phyloP scores from a whole-genome alignment of 2,329 filamentous ascomycete species.

The Coniochaeta hoffmannii region DNA sequence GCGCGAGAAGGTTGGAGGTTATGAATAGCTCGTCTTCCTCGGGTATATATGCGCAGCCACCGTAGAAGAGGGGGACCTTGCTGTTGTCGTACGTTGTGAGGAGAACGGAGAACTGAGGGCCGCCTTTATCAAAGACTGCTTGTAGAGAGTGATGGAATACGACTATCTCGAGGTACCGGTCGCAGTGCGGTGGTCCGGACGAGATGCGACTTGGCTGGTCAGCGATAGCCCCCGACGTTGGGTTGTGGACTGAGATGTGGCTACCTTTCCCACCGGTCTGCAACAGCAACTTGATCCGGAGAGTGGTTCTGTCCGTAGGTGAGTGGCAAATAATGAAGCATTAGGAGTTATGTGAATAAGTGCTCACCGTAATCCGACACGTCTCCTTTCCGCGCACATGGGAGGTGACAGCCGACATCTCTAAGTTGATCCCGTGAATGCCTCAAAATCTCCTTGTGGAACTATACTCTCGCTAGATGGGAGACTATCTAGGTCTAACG shows the following conservation, averaged over 20 bases:
- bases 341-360: too few species aligned
- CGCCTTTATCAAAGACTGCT: slow-evolving; percentile 22
- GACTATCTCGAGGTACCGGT: slow-evolving; percentile 21
- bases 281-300: too few species aligned
- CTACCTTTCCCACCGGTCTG: too few species aligned
- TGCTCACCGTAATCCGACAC: background rate
- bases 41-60: slow-evolving; percentile 33
- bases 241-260: too few species aligned
- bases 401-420: background rate
- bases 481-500: too few species aligned
- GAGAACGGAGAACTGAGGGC: slow-evolving; percentile 31
- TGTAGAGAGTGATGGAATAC: slow-evolving; percentile 29
- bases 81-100: slow-evolving; percentile 31
- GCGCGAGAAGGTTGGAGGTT: slow-evolving; percentile 35
- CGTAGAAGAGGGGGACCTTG: slow-evolving; percentile 37
- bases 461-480: too few species aligned
- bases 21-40: slow-evolving; percentile 34
- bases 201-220: background rate
- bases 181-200: background rate
- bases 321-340: too few species aligned
- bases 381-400: background rate
- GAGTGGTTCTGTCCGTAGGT: too few species aligned
- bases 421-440: too few species aligned
- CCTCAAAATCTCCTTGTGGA: too few species aligned
- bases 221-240: too few species aligned